These are phyloP conservation scores for Tribonema minus DNA, from an alignment of 108 stramenopile genomes.

Conservation along the genomic window DNA sequence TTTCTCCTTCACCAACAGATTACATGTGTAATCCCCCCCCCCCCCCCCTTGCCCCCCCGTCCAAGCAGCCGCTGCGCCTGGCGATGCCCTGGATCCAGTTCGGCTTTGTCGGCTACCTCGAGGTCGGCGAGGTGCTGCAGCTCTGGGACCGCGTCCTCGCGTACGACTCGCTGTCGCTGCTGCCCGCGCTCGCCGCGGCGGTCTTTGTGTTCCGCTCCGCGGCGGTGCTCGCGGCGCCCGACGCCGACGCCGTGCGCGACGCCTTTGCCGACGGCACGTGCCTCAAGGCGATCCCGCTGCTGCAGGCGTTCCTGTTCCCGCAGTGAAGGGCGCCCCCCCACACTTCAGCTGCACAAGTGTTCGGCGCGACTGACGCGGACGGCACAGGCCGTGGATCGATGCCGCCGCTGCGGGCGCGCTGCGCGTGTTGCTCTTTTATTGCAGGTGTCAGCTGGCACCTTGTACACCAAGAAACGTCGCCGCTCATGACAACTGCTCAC, in stretches of 20 bases:
- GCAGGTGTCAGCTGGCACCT: too few species aligned
- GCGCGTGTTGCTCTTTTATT: too few species aligned
- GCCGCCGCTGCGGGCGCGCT: too few species aligned
- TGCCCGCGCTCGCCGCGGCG: slow-evolving; percentile 50
- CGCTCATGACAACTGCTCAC: too few species aligned
- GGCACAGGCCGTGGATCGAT: too few species aligned
- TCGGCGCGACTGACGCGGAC: too few species aligned
- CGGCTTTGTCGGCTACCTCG: slow-evolving; percentile 51
- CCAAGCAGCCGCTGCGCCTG: slow-evolving; percentile 35
- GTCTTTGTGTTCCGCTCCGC: slow-evolving; percentile 50
- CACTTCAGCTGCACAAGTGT: too few species aligned
- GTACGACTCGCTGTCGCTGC: slow-evolving; percentile 49
- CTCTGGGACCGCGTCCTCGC: slow-evolving; percentile 57
- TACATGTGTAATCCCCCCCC: too few species aligned
- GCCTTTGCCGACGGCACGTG: slow-evolving; percentile 40
- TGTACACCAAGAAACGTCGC: too few species aligned
- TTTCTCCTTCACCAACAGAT: too few species aligned
- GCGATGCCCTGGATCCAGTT: slow-evolving; percentile 60
- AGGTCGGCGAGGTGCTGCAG: slow-evolving; percentile 42
- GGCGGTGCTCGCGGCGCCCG: slow-evolving; percentile 25
- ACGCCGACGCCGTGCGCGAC: slow-evolving; percentile 32
- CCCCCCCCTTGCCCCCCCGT: too few species aligned
- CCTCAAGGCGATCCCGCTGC: slow-evolving; percentile 46
- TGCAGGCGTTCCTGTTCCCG: slow-evolving; percentile 50
- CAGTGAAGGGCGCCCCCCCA: too few species aligned